Evolutionary conservation across 139 green algal genomes (phyloP), one percentile per base, ranked within the genome.

Genomic region (Zygnema cylindricum): DNA sequence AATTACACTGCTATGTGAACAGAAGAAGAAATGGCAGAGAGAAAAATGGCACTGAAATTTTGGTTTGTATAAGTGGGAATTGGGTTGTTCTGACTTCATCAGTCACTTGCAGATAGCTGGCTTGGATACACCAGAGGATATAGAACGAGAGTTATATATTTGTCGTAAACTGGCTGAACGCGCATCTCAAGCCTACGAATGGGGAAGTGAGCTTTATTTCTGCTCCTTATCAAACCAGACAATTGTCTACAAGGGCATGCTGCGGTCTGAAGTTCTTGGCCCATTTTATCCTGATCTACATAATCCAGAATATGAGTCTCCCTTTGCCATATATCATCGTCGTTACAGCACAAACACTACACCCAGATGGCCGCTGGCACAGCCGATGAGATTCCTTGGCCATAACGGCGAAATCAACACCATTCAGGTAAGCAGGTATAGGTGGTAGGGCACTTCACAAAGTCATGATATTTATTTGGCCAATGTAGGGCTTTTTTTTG

Each of bases 391-490:
- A 43, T 93, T 99, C 76, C 94, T 99, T 43, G 97, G 97, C n/a
- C 97, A 99, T 96, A 99, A 99, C 91, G 97, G 97, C 94, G 97
- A 99, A 94, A 99, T 99, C 94, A 99, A 99, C 95, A 99, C 97
- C 0, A 92, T 99, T 88, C 96, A 98, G 93, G 84, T 89, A 36
- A 36, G 43, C 43, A 43, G 42, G 3, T 79, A 30, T 73, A 30
- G n/a, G n/a, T n/a, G n/a, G n/a, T n/a, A n/a, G n/a, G n/a, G n/a
- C n/a, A n/a, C n/a, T n/a, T n/a, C n/a, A n/a, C 30, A n/a, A 30
- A n/a, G 57, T 73, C 30, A n/a, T 25, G 25, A 30, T 73, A 30
- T 73, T 25, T 73, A 30, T 73, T 73, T 73, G 57, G 25, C 30
- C 30, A 30, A n/a, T 25, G 25, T 25, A 25, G 57, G 30, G 57